These are phyloP conservation scores for Claviceps purpurea DNA, from an alignment of 2,329 filamentous ascomycete genomes.

Conservation along the genomic window DNA sequence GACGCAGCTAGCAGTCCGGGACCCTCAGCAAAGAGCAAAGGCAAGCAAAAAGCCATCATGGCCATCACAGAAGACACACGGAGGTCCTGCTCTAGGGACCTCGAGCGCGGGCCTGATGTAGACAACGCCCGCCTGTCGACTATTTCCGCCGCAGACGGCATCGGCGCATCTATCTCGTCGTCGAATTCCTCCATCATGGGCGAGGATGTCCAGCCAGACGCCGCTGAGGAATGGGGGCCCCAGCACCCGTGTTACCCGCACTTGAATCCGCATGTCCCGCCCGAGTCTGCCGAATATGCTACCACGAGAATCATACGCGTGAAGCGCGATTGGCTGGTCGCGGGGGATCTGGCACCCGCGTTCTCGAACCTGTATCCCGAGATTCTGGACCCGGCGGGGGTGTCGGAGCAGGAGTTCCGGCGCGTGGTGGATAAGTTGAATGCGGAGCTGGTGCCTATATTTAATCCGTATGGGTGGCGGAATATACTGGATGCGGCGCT, in stretches of 20 bases:
- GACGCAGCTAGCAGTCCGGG: background rate
- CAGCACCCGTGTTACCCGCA: constrained; percentile 92
- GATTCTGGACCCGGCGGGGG: constrained; percentile 71
- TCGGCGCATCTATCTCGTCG: constrained; percentile 42
- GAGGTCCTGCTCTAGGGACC: constrained; percentile 33
- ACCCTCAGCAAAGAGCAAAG: constrained; percentile 25
- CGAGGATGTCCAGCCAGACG: constrained; percentile 49
- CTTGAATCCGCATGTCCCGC: constrained; percentile 77
- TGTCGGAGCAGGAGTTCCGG: constrained; percentile 79
- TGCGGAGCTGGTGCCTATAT: constrained; percentile 58
- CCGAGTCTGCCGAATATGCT: constrained; percentile 58
- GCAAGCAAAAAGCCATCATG: constrained; percentile 39
- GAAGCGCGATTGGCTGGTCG: constrained; percentile 78
- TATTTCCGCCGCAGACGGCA: constrained; percentile 34
- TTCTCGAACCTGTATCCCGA: constrained; percentile 95
- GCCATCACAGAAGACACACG: constrained; percentile 21
- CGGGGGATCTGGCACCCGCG: constrained; percentile 80
- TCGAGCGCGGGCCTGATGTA: constrained; percentile 40
- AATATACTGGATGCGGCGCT: constrained; percentile 71
- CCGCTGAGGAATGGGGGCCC: constrained; percentile 79
- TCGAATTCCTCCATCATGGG: constrained; percentile 49
- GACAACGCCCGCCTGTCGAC: constrained; percentile 32
- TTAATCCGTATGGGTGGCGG: constrained; percentile 61
- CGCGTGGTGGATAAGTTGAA: constrained; percentile 73
- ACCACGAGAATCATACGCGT: constrained; percentile 85